phyloP scores from a whole-genome alignment of 495 filamentous ascomycete genomes.

The Barbatosphaeria neglecta region DNA sequence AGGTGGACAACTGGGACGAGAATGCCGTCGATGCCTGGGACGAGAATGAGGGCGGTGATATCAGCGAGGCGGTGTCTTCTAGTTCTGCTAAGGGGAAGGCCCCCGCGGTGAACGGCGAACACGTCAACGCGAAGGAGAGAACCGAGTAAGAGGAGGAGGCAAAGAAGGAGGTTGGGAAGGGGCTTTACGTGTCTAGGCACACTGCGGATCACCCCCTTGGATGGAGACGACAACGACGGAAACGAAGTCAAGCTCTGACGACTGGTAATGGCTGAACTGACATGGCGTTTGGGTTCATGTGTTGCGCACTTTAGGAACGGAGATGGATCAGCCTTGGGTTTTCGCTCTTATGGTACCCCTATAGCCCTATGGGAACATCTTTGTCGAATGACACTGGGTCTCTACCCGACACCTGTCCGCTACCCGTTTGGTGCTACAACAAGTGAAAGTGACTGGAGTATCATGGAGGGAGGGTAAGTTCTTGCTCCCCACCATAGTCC shows the following conservation, averaged over 20 bases:
- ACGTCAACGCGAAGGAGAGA: constrained; percentile 24
- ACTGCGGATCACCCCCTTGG: too few relatives aligned
- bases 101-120: constrained; percentile 5
- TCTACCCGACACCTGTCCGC: background rate
- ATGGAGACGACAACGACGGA: background rate
- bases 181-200: too few relatives aligned
- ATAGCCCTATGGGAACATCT: background rate
- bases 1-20: constrained; percentile 78
- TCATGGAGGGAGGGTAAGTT: too few relatives aligned
- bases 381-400: background rate
- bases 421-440: too few relatives aligned
- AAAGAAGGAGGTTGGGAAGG: background rate
- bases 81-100: constrained; percentile 9
- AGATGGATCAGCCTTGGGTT: background rate
- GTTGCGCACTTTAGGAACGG: background rate
- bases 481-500: too few relatives aligned
- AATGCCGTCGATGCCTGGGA: constrained; percentile 68
- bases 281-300: background rate
- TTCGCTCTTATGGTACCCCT: background rate
- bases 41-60: constrained; percentile 41
- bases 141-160: constrained; percentile 15
- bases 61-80: constrained; percentile 11
- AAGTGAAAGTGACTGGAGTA: too few relatives aligned
- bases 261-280: too few relatives aligned
- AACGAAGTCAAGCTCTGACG: background rate